Evolutionary conservation across 2,329 filamentous ascomycete genomes (phyloP).

Genomic region (Ophiostoma quercus): DNA sequence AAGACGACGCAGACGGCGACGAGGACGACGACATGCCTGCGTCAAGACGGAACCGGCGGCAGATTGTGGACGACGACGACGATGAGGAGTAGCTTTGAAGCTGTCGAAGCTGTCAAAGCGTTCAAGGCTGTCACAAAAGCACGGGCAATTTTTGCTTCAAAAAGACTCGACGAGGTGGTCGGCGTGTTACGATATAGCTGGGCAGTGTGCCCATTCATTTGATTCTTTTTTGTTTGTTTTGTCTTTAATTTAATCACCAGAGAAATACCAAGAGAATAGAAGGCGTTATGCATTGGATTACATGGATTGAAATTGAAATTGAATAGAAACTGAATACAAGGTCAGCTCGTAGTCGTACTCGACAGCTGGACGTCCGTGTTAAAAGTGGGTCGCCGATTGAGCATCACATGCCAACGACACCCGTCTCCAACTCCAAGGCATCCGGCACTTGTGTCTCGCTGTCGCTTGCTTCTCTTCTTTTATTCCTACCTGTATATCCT

Average conservation of each 20-base stretch:
- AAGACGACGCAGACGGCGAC: conserved; percentile 48
- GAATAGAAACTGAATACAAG: neutral
- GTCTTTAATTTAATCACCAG: neutral
- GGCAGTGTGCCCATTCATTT: neutral
- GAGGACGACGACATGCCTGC: conserved; percentile 45
- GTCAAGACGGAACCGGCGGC: conserved; percentile 47
- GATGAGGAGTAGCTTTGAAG: conserved; percentile 33
- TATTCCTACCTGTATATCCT: neutral
- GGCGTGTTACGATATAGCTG: neutral
- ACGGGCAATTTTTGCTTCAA: too few species aligned
- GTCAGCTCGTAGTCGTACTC: too few species aligned
- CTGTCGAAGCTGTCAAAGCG: too few species aligned
- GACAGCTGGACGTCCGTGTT: neutral
- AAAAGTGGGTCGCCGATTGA: neutral
- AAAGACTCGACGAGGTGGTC: neutral
- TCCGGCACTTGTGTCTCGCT: neutral
- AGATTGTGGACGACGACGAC: conserved; percentile 58
- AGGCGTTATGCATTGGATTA: neutral
- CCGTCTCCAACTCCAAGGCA: neutral
- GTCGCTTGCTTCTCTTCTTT: neutral
- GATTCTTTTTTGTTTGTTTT: neutral
- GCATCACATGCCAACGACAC: conserved; percentile 9
- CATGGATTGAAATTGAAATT: neutral
- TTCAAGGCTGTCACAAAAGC: too few species aligned
- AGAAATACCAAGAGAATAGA: conserved; percentile 1